These are phyloP conservation scores for Solidago caesia DNA, from an alignment of 129 eudicot species.

Conservation along the genomic window DNA sequence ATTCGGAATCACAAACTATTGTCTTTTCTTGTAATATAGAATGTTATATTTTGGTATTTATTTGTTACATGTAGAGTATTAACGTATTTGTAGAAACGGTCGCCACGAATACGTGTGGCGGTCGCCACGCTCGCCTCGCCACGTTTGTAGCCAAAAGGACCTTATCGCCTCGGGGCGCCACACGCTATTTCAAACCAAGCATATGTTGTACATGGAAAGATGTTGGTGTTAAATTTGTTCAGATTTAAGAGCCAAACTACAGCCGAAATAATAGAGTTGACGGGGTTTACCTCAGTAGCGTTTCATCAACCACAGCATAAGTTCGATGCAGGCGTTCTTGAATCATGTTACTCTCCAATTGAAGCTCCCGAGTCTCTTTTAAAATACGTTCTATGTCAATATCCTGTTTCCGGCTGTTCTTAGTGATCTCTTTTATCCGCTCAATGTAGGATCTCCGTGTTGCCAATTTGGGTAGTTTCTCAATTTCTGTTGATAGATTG, in stretches of 20 bases:
- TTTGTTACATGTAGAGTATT: too few relatives aligned
- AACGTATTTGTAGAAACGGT: too few relatives aligned
- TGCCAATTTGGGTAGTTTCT: conserved; percentile 59
- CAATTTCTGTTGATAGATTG: conserved; percentile 51
- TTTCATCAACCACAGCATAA: conserved; percentile 71
- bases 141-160: too few relatives aligned
- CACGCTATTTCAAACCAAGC: too few relatives aligned
- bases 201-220: neutral
- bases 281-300: conserved; percentile 49
- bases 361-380: conserved; percentile 82
- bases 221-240: neutral
- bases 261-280: neutral
- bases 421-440: conserved; percentile 69
- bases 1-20: too few relatives aligned
- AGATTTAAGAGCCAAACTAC: neutral
- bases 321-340: conserved; percentile 83
- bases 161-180: too few relatives aligned
- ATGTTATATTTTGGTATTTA: too few relatives aligned
- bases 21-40: too few relatives aligned
- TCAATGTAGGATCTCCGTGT: conserved; percentile 63
- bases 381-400: conserved; percentile 66
- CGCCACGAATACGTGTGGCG: too few relatives aligned
- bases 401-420: conserved; percentile 80
- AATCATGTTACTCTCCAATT: conserved; percentile 70
- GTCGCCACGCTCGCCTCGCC: too few relatives aligned